Evolutionary conservation across 371 early-diverging fungal species (phyloP), one percentile per base, ranked within the genome.

Genomic region (Mucor ambiguus): DNA sequence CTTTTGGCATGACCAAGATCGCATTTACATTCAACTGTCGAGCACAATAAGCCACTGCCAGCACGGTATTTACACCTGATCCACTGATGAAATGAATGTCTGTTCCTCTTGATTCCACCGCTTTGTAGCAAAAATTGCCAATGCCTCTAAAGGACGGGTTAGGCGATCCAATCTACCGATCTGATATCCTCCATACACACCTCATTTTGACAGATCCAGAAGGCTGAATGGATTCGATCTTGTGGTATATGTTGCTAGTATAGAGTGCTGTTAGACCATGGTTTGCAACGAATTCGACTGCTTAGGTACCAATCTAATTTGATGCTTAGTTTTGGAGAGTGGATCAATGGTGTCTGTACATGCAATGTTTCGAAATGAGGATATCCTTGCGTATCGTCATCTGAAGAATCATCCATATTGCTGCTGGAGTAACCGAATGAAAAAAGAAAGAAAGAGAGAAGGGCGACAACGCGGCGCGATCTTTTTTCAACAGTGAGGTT

Each of bases 161-260:
- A 49, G 49, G 3, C 11, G 22, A 12, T 26, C 18, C 18, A 9
- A 18, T 41, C 2, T 41, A 41, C 9, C 1, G 6, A 33, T 33
- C 30, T 5, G 30, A 33, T 33, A 33, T 33, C 4, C 35, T 1
- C 35, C 16, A 41, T 2, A 16, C 28, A 46, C 58, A 85, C 89
- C 87, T 83, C 66, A 91, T 89, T 69, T 91, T 91, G 44, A 89
- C 87, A 9, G 91, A 91, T 43, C 90, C 90, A 9, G 89, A 86
- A 16, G 92, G 92, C 54, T 91, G 92, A 60, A 91, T 81, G 72
- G 85, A 87, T 60, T 91, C 92, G 57, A 89, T 85, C 71, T 91
- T 91, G 20, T 87, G 83, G 80, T 88, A 91, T 20, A 90, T 80
- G 73, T 90, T 90, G 55, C 89, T 88, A 61, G 11, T 11, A 4